Evolutionary conservation across 1,139 yeast genomes (phyloP), one percentile per base, ranked within the genome.

Genomic region (Pichia inconspicua): DNA sequence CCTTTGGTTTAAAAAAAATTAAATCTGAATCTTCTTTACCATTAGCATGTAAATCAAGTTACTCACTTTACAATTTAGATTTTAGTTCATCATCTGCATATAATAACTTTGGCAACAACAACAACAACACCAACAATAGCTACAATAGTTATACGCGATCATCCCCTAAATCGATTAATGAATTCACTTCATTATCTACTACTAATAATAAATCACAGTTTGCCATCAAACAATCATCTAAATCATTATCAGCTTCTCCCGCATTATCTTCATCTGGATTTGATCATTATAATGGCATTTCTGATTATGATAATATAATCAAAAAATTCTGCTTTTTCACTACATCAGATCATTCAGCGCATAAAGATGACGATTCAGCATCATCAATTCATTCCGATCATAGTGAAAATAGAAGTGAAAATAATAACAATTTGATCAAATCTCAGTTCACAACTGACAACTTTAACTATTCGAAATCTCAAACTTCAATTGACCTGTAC

Each of bases 271-370:
- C 52, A n/a, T 47, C 46, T 17, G 50, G 51, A 38, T 51, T 44
- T 27, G 25, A 25, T 12, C 42, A 27, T 19, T 25, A 45, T 4
- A 43, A 32, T 25, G 55, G 55, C 39, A 43, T 43, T 37, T 53
- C 52, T 43, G 58, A 60, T 37, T 62, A 63, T 53, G 54, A 59
- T 42, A 50, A 57, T 43, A 48, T 63, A n/a, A 50, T 63, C 40
- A 58, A 63, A 45, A 58, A 60, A 43, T 63, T 58, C 47, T 63
- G 67, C 45, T 63, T 63, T 46, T 62, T 53, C 19, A 22, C 43
- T n/a, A 34, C 43, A 14, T 15, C 39, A 11, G 41, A 44, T 35
- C 25, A 38, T 42, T 37, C 25, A 19, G 27, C 27, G 15, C 30
- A 42, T 22, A 22, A 35, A 39, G 37, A 48, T 19, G 44, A 35